Conservation (phyloP, 352 stramenopile genomes). For the Blastocystis sp. region DNA sequence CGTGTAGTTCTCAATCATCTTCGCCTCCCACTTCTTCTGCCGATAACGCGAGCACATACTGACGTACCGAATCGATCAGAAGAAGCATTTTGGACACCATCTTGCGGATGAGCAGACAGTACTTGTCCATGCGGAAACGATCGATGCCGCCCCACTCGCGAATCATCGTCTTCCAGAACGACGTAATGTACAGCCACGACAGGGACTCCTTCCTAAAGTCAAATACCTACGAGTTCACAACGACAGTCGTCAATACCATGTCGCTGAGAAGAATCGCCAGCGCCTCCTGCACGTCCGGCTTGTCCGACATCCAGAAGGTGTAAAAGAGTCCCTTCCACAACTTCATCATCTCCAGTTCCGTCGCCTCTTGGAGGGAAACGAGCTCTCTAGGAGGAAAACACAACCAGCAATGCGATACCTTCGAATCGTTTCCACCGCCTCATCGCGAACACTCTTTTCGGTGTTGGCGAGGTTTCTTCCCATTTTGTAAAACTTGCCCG, state of each 20-base stretch:
- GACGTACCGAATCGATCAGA: not conserved
- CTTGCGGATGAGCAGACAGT: constrained; percentile 62
- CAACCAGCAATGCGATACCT: not conserved
- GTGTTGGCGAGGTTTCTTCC: constrained; percentile 55
- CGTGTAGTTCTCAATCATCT: not conserved
- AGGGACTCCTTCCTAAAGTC: constrained; percentile 57
- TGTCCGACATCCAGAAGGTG: constrained; percentile 73
- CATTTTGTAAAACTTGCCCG: constrained; percentile 9
- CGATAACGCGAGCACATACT: not conserved
- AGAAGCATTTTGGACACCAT: constrained; percentile 48
- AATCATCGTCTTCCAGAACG: constrained; percentile 58
- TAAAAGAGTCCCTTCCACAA: constrained; percentile 75
- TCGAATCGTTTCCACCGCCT: constrained; percentile 56
- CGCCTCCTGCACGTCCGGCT: constrained; percentile 70
- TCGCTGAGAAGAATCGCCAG: constrained; percentile 66
- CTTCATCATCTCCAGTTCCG: constrained; percentile 72
- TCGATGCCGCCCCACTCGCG: constrained; percentile 59
- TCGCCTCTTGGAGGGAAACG: constrained; percentile 45
- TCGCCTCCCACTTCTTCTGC: not conserved
- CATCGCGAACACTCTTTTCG: constrained; percentile 56
- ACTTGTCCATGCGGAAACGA: constrained; percentile 63
- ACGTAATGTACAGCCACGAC: constrained; percentile 57
- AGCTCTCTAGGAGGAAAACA: constrained; percentile 17
- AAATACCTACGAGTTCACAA: constrained; percentile 58
- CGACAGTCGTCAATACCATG: constrained; percentile 67